These are phyloP conservation scores for Metschnikowia henanensis DNA, from an alignment of 805 yeast species.

Conservation along the genomic window DNA sequence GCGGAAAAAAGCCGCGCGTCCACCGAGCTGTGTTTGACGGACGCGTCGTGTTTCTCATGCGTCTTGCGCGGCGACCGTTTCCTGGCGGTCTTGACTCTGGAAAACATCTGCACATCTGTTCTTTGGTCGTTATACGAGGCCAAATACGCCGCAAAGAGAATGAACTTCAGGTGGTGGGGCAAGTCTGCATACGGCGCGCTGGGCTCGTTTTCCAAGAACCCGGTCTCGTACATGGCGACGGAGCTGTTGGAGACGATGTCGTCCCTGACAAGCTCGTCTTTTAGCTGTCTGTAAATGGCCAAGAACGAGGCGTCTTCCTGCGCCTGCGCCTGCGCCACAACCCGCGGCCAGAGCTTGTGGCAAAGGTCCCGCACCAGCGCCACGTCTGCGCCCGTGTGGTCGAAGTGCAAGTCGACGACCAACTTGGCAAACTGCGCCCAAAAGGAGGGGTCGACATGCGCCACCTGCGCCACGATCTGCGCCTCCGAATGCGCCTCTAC, in stretches of 20 bases:
- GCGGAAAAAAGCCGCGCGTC: slow-evolving; percentile 70
- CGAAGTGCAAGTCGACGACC: slow-evolving; percentile 44
- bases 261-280: slow-evolving; percentile 29
- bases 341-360: slow-evolving; percentile 33
- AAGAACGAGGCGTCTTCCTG: slow-evolving; percentile 31
- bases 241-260: slow-evolving; percentile 31
- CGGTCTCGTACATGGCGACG: slow-evolving; percentile 27
- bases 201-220: slow-evolving; percentile 18
- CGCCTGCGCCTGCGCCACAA: slow-evolving; percentile 26
- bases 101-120: slow-evolving; percentile 68
- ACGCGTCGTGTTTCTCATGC: slow-evolving; percentile 4
- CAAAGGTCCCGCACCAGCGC: slow-evolving; percentile 33
- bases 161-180: slow-evolving; percentile 61
- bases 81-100: slow-evolving; percentile 48
- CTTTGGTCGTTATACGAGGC: slow-evolving; percentile 77
- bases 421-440: slow-evolving; percentile 46
- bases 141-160: slow-evolving; percentile 79
- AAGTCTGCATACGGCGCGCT: slow-evolving; percentile 39
- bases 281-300: slow-evolving; percentile 33
- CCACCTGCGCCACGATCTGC: too few relatives aligned
- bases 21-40: slow-evolving; percentile 41
- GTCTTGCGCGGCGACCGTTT: slow-evolving; percentile 41
- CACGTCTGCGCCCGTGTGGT: slow-evolving; percentile 47
- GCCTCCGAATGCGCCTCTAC: too few relatives aligned
- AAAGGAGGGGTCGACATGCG: slow-evolving; percentile 20